Conservation (phyloP, 2,329 filamentous ascomycete genomes). For the Exophiala sp. region DNA sequence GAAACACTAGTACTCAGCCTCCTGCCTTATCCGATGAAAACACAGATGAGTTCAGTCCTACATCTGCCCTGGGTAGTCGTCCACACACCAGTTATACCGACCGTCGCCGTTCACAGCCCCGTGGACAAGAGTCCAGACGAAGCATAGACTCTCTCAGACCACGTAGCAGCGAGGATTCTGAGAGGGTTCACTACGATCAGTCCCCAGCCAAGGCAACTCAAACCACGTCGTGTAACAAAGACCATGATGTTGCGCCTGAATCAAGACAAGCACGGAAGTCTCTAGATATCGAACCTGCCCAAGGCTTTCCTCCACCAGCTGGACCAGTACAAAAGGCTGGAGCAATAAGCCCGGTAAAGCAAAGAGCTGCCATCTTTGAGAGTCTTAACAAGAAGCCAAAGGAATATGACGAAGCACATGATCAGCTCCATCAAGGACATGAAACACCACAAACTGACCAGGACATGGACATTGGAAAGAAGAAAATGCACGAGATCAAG, state of each 20-base stretch:
- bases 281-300: background rate
- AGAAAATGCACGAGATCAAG: constrained; percentile 16
- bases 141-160: constrained; percentile 14
- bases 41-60: constrained; percentile 3
- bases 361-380: constrained; percentile 24
- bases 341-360: constrained; percentile 22
- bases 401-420: constrained; percentile 9
- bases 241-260: background rate
- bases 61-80: background rate
- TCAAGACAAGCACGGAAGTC: background rate
- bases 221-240: background rate
- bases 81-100: constrained; percentile 5
- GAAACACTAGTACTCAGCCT: constrained; percentile 8
- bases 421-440: constrained; percentile 1
- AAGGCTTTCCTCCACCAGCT: background rate
- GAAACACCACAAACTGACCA: background rate
- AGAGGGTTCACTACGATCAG: constrained; percentile 10
- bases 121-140: background rate
- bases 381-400: constrained; percentile 12
- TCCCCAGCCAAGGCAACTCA: background rate
- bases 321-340: background rate
- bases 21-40: constrained; percentile 7
- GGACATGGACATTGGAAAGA: background rate
- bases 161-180: constrained; percentile 19
- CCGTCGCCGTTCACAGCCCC: constrained; percentile 9